Evolutionary conservation across 768 basidiomycete genomes (phyloP), one percentile per base, ranked within the genome.

Genomic region (Pisolithus orientalis): DNA sequence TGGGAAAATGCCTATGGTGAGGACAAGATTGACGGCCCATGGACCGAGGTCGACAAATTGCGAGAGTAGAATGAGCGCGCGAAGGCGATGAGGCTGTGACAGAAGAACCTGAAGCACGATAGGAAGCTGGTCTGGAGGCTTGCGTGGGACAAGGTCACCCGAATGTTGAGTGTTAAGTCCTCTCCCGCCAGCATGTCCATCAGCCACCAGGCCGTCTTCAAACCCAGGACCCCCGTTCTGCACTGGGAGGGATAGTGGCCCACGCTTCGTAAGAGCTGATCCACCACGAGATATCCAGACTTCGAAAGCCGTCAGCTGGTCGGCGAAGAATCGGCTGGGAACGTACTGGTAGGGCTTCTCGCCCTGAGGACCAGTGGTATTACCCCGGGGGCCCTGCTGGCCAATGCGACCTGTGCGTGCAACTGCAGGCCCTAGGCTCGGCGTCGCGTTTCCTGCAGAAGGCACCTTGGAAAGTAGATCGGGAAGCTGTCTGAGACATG

Each of bases 11-110:
- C 96, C 96, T 61, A 99, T 97, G 6, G 88, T 87, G 34, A 99
- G 77, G 11, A 95, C 94, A 13, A 97, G 82, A 59, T 96, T 89
- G 45, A 98, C 96, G 0, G 96, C 96, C 95, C 96, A 98, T 11
- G 96, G 94, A 0, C 96, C 96, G 6, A 99, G 81, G 65, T 99
- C 96, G 60, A 98, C 93, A 59, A 98, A 99, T 71, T 94, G 91
- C 32, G 94, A 95, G 5, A 99, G 80, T 24, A 97, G 82, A 57
- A 97, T 95, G 54, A 99, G 84, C 2, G 96, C 96, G 6, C 93
- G 85, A 5, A 98, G 82, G 39, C 96, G 87, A 68, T 98, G 94
- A 0, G 91, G 90, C 62, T 98, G 96, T 5, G 94, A 96, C 8
- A 99, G 80, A 31, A 99, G 81, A 16, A 99, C 94, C 69, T 99